Evolutionary conservation across 2,329 filamentous ascomycete species (phyloP), one percentile per base, ranked within the genome.

Genomic region (Paramyrothecium sp.): DNA sequence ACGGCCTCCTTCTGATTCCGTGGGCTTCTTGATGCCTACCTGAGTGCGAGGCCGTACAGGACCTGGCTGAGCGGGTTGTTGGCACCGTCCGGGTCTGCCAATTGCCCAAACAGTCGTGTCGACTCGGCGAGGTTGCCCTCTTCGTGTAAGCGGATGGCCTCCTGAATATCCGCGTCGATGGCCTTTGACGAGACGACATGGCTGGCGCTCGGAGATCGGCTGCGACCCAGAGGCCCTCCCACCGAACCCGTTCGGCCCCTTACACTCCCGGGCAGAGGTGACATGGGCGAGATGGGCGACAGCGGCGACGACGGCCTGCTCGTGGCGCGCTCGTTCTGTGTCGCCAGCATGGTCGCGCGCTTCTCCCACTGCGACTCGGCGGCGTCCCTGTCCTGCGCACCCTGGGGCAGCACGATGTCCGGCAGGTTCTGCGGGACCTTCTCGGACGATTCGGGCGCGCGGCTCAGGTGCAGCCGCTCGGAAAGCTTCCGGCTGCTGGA

Each of bases 21-120:
- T 5, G 5, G 26, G 26, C 10, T 5, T 30, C 4, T 10, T 10
- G 26, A 30, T 30, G 26, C 85, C 75, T 74, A 93, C 89, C 92
- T 85, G 63, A 97, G 76, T 54, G 94, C 93, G 57, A 99, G 89
- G 3, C 95, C 95, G 71, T 97, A 99, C 54, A 99, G 83, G 38
- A 99, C 95, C 76, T 99, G 94, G 67, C 92, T 95, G 62, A 99
- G 81, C 46, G 95, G 91, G 75, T 98, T 97, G 71, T 97, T 97
- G 53, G 89, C 86, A 22, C 91, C 92, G 55, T 87, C 81, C 0
- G 91, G 91, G 71, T 97, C 89, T 54, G 95, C 95, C 64, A 99
- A 80, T 59, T 82, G 80, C 26, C 87, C 90, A 75, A 99, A 99
- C 75, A 98, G 85, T 54, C 80, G 78, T n/a, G 95, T 97, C 54